Conservation (phyloP, 331 rosid genomes). For the Cydonia oblonga region DNA sequence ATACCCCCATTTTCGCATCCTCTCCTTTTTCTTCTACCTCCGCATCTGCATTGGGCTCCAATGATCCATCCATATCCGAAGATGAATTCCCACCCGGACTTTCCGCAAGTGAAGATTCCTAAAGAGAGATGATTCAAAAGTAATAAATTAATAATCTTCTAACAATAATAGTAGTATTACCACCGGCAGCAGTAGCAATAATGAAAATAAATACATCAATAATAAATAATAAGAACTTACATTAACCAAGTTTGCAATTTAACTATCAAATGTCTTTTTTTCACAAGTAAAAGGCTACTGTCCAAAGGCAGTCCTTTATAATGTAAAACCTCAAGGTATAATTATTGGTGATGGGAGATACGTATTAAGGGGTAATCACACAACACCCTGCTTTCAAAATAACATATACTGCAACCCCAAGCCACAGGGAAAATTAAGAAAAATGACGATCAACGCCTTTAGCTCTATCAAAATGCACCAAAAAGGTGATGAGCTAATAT, state of each 20-base stretch:
- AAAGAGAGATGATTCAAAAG: slow-evolving; percentile 6
- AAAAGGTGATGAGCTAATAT: too few species aligned
- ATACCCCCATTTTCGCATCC: slow-evolving; percentile 32
- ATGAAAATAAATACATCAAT: background rate
- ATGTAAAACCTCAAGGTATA: background rate
- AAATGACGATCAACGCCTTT: too few species aligned
- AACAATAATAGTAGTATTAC: background rate
- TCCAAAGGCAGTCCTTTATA: background rate
- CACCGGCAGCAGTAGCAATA: background rate
- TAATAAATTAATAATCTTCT: background rate
- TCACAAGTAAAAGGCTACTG: background rate
- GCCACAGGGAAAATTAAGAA: too few species aligned
- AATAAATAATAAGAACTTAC: background rate
- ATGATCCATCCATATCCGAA: slow-evolving; percentile 53
- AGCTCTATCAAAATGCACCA: too few species aligned
- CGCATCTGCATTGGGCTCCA: slow-evolving; percentile 41
- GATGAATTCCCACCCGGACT: slow-evolving; percentile 77
- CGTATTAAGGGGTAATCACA: too few species aligned
- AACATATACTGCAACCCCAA: too few species aligned
- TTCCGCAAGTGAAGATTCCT: slow-evolving; percentile 52
- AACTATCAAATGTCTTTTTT: background rate
- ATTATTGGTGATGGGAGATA: background rate
- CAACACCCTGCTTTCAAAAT: too few species aligned
- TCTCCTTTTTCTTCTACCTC: slow-evolving; percentile 43
- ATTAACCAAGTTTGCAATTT: background rate